Percentiles rank a stretch among this genome's conserved stretches.
Evolutionary conservation across 768 basidiomycete species (phyloP).

Genomic region (Agrocybe praecox): DNA sequence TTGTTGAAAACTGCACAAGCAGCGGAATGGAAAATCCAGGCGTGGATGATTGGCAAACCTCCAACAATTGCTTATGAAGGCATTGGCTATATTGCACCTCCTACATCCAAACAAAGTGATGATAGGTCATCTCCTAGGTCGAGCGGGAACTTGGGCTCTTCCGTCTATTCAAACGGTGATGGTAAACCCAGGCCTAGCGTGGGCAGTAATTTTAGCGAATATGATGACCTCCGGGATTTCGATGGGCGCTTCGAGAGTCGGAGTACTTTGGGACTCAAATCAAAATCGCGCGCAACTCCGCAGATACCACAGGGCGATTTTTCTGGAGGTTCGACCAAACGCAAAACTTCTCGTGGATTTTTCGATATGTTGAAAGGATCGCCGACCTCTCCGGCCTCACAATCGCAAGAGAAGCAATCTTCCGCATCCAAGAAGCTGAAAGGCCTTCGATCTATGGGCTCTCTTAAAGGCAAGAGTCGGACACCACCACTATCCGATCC

Average conservation of each 20-base stretch:
- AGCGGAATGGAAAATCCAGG: conserved; percentile 96
- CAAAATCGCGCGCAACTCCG: conserved; percentile 28
- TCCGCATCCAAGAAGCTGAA: conserved; percentile 59
- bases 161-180: conserved; percentile 38
- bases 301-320: conserved; percentile 28
- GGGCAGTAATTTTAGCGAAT: conserved; percentile 80
- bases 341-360: conserved; percentile 71
- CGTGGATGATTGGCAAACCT: conserved; percentile 97
- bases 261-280: conserved; percentile 65
- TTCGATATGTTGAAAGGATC: conserved; percentile 61
- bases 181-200: conserved; percentile 64
- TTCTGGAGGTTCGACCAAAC: conserved; percentile 32
- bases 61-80: conserved; percentile 84
- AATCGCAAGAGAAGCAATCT: conserved; percentile 35
- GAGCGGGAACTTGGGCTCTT: conserved; percentile 22
- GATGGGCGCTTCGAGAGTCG: conserved; percentile 84
- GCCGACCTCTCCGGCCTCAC: conserved; percentile 40
- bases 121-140: conserved; percentile 26
- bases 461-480: conserved; percentile 61
- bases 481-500: conserved; percentile 38
- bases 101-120: conserved; percentile 21
- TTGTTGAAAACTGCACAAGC: conserved; percentile 94
- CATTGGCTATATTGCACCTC: conserved; percentile 74
- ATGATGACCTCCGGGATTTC: conserved; percentile 86
- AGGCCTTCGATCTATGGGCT: conserved; percentile 80